Percentiles rank a stretch among this genome's conserved stretches.
Evolutionary conservation across 2,329 filamentous ascomycete genomes (phyloP).

Genomic region (Fusarium xyrophilum): DNA sequence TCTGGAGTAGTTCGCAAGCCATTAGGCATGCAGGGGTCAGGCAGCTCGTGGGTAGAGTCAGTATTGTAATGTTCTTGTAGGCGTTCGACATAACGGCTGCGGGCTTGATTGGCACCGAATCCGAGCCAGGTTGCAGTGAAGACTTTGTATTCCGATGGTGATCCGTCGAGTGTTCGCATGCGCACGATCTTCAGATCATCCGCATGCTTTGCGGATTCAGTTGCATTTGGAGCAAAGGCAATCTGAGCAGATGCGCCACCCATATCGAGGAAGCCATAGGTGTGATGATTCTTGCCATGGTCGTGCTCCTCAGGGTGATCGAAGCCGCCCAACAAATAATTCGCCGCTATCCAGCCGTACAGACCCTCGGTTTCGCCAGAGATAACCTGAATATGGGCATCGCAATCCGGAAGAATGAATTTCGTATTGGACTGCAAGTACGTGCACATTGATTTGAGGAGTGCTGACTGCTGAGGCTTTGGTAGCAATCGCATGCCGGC

Average conservation of each 20-base stretch:
- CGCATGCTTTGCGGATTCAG: conserved; percentile 87
- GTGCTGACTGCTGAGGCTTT: conserved; percentile 71
- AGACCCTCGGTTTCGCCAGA: conserved; percentile 93
- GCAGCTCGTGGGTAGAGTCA: conserved; percentile 67
- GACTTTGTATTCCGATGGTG: conserved; percentile 79
- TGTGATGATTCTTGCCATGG: conserved; percentile 88
- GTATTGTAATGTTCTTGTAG: conserved; percentile 71
- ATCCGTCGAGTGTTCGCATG: conserved; percentile 82
- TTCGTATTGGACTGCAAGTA: conserved; percentile 79
- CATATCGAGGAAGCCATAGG: conserved; percentile 98
- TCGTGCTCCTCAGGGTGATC: conserved; percentile 75
- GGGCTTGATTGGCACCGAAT: conserved; percentile 94
- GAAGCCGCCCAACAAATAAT: conserved; percentile 92
- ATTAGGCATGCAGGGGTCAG: conserved; percentile 88
- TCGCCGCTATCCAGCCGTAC: conserved; percentile 97
- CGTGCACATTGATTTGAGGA: conserved; percentile 80
- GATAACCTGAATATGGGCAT: conserved; percentile 89
- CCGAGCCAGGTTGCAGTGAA: conserved; percentile 98
- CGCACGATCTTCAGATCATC: conserved; percentile 87
- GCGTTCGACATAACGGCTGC: conserved; percentile 80
- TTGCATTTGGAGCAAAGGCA: conserved; percentile 92
- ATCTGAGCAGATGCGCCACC: conserved; percentile 97
- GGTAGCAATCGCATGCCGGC: conserved; percentile 91
- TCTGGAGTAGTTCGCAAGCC: conserved; percentile 76
- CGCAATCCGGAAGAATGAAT: conserved; percentile 90